Evolutionary conservation across 2,329 filamentous ascomycete species (phyloP).

Genomic region (Beauveria bassiana): DNA sequence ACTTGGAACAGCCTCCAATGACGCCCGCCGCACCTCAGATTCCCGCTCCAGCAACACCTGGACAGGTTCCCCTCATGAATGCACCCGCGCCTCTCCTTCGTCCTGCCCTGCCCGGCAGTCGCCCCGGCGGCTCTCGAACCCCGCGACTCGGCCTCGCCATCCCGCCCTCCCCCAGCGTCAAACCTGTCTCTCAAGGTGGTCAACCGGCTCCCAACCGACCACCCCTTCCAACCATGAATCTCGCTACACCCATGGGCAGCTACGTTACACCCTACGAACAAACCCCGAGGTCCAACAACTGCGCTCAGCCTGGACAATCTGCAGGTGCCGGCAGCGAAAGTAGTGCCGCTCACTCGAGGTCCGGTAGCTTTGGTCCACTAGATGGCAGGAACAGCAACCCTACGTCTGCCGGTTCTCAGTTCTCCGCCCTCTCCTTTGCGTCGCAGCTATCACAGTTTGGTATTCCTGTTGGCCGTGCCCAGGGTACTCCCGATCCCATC

Average conservation of each 20-base stretch:
- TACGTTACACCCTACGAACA: constrained; percentile 64
- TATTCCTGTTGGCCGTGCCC: constrained; percentile 56
- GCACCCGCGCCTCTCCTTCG: constrained; percentile 74
- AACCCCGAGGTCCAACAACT: constrained; percentile 42
- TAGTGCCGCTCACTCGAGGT: constrained; percentile 70
- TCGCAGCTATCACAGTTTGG: constrained; percentile 60
- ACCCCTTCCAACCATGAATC: constrained; percentile 68
- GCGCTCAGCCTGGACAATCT: constrained; percentile 51
- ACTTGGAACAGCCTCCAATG: constrained; percentile 11
- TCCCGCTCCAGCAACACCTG: constrained; percentile 24
- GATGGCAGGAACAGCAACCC: constrained; percentile 74
- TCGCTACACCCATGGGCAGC: constrained; percentile 84
- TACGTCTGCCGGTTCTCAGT: constrained; percentile 80
- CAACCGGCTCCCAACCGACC: constrained; percentile 34
- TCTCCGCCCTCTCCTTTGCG: constrained; percentile 75
- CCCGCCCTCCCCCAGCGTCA: constrained; percentile 74
- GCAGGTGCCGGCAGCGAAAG: constrained; percentile 73
- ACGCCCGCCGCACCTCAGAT: constrained; percentile 16
- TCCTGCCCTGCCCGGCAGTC: constrained; percentile 68
- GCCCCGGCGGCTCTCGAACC: constrained; percentile 54
- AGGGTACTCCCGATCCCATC: constrained; percentile 72
- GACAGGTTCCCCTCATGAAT: constrained; percentile 53
- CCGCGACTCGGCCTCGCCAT: constrained; percentile 85
- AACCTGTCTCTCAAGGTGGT: constrained; percentile 52
- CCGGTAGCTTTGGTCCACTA: constrained; percentile 72